Percentiles rank a stretch among this genome's conserved stretches.
Evolutionary conservation across 2,329 filamentous ascomycete species (phyloP).

Genomic region (Cytospora schulzeri): DNA sequence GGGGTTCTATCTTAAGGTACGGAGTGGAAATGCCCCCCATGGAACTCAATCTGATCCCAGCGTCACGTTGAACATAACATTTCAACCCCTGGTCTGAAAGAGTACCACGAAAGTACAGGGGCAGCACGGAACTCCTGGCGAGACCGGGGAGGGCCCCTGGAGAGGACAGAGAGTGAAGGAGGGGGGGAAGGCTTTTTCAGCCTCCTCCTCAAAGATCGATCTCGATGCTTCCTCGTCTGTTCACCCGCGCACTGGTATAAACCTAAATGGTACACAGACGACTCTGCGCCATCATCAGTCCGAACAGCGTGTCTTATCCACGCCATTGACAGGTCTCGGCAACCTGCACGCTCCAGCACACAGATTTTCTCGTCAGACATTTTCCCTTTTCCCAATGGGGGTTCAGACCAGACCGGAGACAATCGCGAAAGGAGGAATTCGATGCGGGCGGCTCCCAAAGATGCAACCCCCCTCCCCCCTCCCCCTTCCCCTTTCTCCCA

Average conservation of each 20-base stretch:
- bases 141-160: slow-evolving; percentile 13
- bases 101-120: slow-evolving; percentile 21
- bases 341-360: slow-evolving; percentile 9
- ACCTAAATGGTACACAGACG: neutral
- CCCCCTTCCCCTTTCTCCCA: neutral
- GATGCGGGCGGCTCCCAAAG: slow-evolving; percentile 2
- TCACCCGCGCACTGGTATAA: neutral
- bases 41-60: slow-evolving; percentile 20
- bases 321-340: slow-evolving; percentile 21
- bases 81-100: slow-evolving; percentile 4
- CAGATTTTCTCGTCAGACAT: neutral
- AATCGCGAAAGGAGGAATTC: neutral
- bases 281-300: slow-evolving; percentile 9
- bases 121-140: slow-evolving; percentile 20
- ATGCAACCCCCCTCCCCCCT: neutral
- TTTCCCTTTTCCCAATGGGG: no score
- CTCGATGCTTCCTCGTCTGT: neutral
- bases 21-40: neutral
- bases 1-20: neutral
- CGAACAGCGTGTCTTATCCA: slow-evolving; percentile 6
- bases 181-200: slow-evolving; percentile 18
- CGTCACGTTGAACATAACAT: slow-evolving; percentile 17
- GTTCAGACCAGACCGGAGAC: no score
- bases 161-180: no score
- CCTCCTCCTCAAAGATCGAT: slow-evolving; percentile 7